Evolutionary conservation across 371 early-diverging fungal species (phyloP).

Genomic region (Rhizopus delemar): DNA sequence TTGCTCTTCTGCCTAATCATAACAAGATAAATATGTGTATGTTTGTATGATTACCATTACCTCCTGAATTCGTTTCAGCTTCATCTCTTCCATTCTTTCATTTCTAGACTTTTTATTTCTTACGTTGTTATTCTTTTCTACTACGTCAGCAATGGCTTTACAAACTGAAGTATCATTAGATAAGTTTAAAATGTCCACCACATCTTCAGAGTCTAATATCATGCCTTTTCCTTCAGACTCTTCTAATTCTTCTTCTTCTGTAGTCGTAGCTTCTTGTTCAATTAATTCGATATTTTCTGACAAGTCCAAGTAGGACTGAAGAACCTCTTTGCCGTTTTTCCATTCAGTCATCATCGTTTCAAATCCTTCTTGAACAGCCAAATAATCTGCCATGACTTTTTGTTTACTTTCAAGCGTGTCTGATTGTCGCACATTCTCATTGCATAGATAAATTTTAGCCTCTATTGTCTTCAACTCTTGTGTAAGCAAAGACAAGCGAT

Average conservation of each 20-base stretch:
- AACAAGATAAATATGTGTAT: no score
- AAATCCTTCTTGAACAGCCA: conserved; percentile 42
- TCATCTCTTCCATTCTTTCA: conserved; percentile 63
- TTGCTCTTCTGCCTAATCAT: no score
- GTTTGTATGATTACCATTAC: no score
- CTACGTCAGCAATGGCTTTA: conserved; percentile 45
- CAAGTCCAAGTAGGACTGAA: conserved; percentile 33
- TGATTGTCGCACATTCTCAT: conserved; percentile 46
- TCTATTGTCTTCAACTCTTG: conserved; percentile 51
- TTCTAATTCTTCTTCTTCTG: conserved; percentile 15
- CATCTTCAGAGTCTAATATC: conserved; percentile 36
- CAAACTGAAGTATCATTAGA: conserved; percentile 48
- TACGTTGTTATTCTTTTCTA: conserved; percentile 33
- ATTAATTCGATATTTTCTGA: conserved; percentile 3
- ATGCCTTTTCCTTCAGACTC: conserved; percentile 32
- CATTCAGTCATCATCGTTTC: conserved; percentile 42
- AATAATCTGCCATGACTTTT: conserved; percentile 36
- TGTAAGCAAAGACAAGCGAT: conserved; percentile 43
- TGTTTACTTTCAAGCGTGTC: conserved; percentile 14
- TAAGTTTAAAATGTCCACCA: conserved; percentile 35
- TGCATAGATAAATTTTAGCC: conserved; percentile 52
- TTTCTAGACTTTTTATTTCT: conserved; percentile 54
- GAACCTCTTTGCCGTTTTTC: conserved; percentile 42
- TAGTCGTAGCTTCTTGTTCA: background rate
- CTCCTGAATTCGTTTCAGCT: conserved; percentile 51